phyloP scores from a whole-genome alignment of 352 stramenopile species.

The Pythium insidiosum region DNA sequence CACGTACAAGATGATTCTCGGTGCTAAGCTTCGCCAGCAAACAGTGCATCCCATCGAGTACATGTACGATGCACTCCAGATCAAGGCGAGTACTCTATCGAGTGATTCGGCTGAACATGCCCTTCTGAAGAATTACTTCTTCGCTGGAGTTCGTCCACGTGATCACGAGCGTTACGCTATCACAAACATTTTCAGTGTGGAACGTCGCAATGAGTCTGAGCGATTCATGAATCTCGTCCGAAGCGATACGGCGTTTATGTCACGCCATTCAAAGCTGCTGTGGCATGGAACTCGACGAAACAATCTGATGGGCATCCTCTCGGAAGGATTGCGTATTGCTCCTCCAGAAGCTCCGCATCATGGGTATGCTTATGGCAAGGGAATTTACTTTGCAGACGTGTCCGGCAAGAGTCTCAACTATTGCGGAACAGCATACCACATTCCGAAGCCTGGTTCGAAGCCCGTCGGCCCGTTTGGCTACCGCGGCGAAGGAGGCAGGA shows the following conservation, averaged over 20 bases:
- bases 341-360: conserved; percentile 74
- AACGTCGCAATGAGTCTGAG: too few species aligned
- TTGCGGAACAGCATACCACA: conserved; percentile 39
- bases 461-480: too few species aligned
- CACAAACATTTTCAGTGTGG: conserved; percentile 59
- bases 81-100: conserved; percentile 31
- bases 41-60: conserved; percentile 63
- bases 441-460: too few species aligned
- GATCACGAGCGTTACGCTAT: conserved; percentile 33
- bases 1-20: conserved; percentile 71
- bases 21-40: conserved; percentile 33
- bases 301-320: conserved; percentile 83
- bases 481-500: too few species aligned
- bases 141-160: conserved; percentile 26
- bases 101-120: conserved; percentile 25
- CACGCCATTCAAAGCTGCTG: conserved; percentile 45
- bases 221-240: too few species aligned
- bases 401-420: conserved; percentile 69
- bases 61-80: conserved; percentile 65
- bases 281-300: conserved; percentile 81
- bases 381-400: conserved; percentile 82
- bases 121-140: conserved; percentile 56
- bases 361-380: conserved; percentile 80
- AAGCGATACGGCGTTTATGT: too few species aligned
- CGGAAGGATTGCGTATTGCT: conserved; percentile 74